phyloP scores from a whole-genome alignment of 2,329 filamentous ascomycete species.

The Colletotrichum incanum region DNA sequence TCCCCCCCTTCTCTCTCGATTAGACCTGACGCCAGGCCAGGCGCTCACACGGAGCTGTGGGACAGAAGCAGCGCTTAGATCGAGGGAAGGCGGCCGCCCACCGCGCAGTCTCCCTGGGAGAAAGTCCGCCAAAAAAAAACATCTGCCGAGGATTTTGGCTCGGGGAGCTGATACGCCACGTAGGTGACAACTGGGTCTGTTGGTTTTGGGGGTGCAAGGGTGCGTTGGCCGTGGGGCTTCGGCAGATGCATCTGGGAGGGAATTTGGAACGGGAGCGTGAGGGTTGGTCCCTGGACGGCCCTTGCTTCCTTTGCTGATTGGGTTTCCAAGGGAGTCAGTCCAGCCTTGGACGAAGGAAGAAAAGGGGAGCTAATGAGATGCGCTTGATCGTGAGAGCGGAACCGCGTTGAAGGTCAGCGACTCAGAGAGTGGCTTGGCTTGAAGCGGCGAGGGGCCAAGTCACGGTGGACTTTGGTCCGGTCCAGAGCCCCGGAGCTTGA shows the following conservation, averaged over 20 bases:
- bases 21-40: not conserved
- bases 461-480: not conserved
- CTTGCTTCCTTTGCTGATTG: not conserved
- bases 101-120: too few relatives aligned
- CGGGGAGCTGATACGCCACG: conserved; percentile 30
- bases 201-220: conserved; percentile 21
- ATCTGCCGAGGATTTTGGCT: conserved; percentile 41
- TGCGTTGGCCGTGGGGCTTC: conserved; percentile 26
- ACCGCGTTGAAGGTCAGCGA: not conserved
- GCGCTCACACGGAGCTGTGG: not conserved
- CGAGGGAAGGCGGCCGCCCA: not conserved
- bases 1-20: not conserved
- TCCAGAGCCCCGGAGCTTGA: conserved; percentile 3
- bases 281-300: conserved; percentile 34
- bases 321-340: not conserved
- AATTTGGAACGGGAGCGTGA: not conserved
- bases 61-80: not conserved
- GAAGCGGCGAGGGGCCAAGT: not conserved
- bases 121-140: not conserved
- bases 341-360: not conserved
- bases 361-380: not conserved
- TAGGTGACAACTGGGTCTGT: conserved; percentile 12
- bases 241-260: conserved; percentile 34
- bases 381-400: not conserved
- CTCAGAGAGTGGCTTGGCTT: not conserved